These are phyloP conservation scores for Firmiana major DNA, from an alignment of 345 rosid species.

Conservation along the genomic window DNA sequence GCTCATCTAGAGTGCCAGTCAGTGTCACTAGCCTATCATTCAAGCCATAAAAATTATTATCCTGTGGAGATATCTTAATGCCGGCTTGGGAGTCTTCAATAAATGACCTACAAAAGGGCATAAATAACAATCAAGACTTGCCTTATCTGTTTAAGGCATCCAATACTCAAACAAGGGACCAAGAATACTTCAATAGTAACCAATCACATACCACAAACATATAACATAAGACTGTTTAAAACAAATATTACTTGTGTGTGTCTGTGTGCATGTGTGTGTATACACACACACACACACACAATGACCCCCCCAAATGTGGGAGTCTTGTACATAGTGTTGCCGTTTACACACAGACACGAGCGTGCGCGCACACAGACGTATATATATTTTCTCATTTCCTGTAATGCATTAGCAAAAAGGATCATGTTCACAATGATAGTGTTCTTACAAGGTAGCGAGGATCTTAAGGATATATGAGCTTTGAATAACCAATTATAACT, in stretches of 20 bases:
- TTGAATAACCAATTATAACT: background rate
- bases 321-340: too few species aligned
- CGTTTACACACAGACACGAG: too few species aligned
- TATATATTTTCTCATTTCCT: background rate
- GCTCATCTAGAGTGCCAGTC: conserved; percentile 84
- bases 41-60: conserved; percentile 75
- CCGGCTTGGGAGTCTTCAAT: conserved; percentile 94
- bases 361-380: too few species aligned
- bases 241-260: background rate
- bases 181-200: background rate
- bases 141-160: background rate
- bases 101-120: conserved; percentile 68
- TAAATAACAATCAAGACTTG: conserved; percentile 21
- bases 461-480: background rate
- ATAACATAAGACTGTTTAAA: background rate
- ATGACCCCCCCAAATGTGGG: too few species aligned
- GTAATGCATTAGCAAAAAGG: background rate
- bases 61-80: conserved; percentile 92
- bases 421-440: background rate
- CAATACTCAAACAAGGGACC: background rate
- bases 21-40: conserved; percentile 93
- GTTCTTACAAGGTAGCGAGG: background rate
- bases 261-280: too few species aligned
- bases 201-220: background rate
- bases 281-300: too few species aligned